Evolutionary conservation across 2,329 filamentous ascomycete genomes (phyloP).

Genomic region (Colletotrichum sp.): DNA sequence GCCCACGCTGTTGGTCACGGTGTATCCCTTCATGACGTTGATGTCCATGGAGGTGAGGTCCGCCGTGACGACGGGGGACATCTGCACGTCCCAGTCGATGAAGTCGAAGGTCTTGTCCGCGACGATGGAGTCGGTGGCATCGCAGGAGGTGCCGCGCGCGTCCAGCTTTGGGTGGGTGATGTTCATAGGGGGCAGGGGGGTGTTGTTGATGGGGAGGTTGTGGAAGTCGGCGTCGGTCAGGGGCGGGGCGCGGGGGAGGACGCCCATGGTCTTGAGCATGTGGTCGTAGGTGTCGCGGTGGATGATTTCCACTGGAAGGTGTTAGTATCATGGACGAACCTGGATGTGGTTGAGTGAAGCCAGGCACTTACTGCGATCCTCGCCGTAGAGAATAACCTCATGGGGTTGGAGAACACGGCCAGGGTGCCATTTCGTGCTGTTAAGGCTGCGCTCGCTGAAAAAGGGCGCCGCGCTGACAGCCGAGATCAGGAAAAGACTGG

Average conservation of each 20-base stretch:
- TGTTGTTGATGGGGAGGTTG: not conserved
- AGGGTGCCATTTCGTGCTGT: not conserved
- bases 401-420: not conserved
- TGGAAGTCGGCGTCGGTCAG: not conserved
- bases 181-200: not conserved
- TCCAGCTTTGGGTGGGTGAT: not conserved
- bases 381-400: not conserved
- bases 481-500: not conserved
- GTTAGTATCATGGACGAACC: not conserved
- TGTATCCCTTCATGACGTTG: not conserved
- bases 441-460: not conserved
- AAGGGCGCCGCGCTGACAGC: not conserved
- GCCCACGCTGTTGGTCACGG: not conserved
- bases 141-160: not conserved
- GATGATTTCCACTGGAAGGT: not conserved
- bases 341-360: not conserved
- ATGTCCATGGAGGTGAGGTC: not conserved
- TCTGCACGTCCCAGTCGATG: slow-evolving; percentile 12
- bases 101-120: not conserved
- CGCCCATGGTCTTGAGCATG: not conserved
- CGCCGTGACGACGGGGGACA: not conserved
- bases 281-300: not conserved
- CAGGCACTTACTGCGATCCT: not conserved
- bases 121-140: not conserved
- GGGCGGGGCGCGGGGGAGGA: not conserved